These are phyloP conservation scores for Carex pumila DNA, from an alignment of 176 grass and related monocot genomes.

Conservation along the genomic window DNA sequence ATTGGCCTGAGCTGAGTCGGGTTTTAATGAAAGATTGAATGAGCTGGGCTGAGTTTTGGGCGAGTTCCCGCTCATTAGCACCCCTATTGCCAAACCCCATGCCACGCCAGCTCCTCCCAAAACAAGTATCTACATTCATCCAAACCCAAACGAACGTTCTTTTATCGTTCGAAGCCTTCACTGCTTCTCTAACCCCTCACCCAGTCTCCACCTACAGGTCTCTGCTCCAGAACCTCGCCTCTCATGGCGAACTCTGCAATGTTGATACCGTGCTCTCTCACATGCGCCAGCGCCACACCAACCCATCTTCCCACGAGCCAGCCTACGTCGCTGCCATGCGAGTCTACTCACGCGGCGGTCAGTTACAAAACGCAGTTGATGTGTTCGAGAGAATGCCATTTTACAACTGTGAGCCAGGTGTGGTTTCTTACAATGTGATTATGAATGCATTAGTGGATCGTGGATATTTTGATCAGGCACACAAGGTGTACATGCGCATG, in stretches of 20 bases:
- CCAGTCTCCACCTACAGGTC: slow-evolving; percentile 31
- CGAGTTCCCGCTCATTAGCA: no score
- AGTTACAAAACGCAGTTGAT: slow-evolving; percentile 65
- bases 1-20: no score
- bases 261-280: slow-evolving; percentile 39
- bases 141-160: slow-evolving; percentile 3
- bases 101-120: not conserved
- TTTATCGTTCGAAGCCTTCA: slow-evolving; percentile 9
- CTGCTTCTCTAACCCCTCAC: not conserved
- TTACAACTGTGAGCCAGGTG: slow-evolving; percentile 55
- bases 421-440: slow-evolving; percentile 69
- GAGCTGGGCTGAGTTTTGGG: no score
- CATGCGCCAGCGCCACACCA: slow-evolving; percentile 26
- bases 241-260: slow-evolving; percentile 32
- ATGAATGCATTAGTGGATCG: slow-evolving; percentile 73
- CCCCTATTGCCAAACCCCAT: not conserved
- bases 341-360: slow-evolving; percentile 39
- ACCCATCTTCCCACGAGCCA: slow-evolving; percentile 36
- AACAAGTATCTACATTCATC: slow-evolving; percentile 6
- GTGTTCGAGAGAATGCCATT: slow-evolving; percentile 91
- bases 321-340: slow-evolving; percentile 61
- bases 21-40: no score
- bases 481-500: slow-evolving; percentile 94
- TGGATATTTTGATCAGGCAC: slow-evolving; percentile 76
- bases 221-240: slow-evolving; percentile 38